These are phyloP conservation scores for Kappamyces sp. DNA, from an alignment of 192 early-diverging fungal genomes.

Conservation along the genomic window DNA sequence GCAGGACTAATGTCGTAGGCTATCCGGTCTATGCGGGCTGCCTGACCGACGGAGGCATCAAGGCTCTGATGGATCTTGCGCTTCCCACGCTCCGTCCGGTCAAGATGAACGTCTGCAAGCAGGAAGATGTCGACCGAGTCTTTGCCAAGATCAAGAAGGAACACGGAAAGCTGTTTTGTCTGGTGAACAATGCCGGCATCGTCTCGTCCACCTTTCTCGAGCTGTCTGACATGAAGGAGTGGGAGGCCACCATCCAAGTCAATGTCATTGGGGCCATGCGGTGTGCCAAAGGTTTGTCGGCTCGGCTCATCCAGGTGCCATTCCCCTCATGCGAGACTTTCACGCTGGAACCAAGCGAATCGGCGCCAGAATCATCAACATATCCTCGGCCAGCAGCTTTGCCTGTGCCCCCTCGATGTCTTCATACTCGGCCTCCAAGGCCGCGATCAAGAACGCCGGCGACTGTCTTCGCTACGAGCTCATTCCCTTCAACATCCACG, in stretches of 20 bases:
- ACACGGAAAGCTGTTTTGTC: constrained; percentile 10
- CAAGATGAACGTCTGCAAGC: constrained; percentile 11
- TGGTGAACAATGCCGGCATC: constrained; percentile 16
- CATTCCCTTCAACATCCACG: constrained; percentile 7
- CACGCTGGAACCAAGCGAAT: not conserved
- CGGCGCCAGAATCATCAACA: constrained; percentile 10
- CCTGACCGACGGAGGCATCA: not conserved
- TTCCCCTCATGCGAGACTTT: constrained; percentile 13
- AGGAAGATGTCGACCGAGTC: not conserved
- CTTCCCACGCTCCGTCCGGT: not conserved
- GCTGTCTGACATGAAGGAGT: constrained; percentile 15
- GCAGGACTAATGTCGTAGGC: not conserved
- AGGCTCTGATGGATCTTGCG: not conserved
- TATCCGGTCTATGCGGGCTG: constrained; percentile 16
- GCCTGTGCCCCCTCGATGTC: not conserved
- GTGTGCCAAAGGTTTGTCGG: constrained; percentile 2
- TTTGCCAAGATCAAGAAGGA: not conserved
- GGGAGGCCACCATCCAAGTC: constrained; percentile 5
- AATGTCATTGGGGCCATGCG: constrained; percentile 15
- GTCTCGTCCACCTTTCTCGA: constrained; percentile 4
- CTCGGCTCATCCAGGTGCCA: not conserved
- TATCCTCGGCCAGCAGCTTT: constrained; percentile 9
- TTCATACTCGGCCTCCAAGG: constrained; percentile 7
- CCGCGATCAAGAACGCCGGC: constrained; percentile 1
- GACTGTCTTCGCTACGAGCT: constrained; percentile 6